Base-by-base conservation (phyloP, 331 rosid genomes). In the Acacia pycnantha region DNA sequence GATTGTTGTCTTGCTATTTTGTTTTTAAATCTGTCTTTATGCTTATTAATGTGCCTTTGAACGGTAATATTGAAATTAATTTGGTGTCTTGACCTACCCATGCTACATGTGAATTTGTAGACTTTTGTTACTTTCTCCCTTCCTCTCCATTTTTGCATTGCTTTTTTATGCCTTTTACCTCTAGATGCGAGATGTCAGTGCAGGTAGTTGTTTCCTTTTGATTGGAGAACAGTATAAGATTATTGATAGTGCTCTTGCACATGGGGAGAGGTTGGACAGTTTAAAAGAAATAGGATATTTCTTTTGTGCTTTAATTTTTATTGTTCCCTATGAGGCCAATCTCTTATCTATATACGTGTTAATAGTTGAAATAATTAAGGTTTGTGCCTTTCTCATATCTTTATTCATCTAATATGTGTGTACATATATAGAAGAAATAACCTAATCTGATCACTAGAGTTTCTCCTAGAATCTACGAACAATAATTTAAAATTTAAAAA, bases 221-320 rank as follows among this genome's bases (percentile, higher is more conserved):
- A 50, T 62, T 68, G 79, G n/a, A 50, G 33, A 40, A 46, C 97
- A 95, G 98, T 97, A 95, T 54, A 90, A 95, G 87, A 95, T 97
- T 70, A 91, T 95, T 85, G 98, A 95, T 80, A 93, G 98, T n/a
- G 98, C 93, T 73, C 97, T 95, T 87, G 97, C 88, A 76, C 91
- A 2, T 27, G 33, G 33, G 33, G 33, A 31, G 33, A 31, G 33
- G 33, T 31, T 31, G 33, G 33, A 31, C 41, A 5, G 10, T 64
- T 12, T 15, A 64, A 12, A 4, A 4, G 40, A 9, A 27, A 64
- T 27, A 64, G 27, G 29, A 33, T 22, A n/a, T 65, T 33, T 33
- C 24, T 33, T 64, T 64, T 29, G 16, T 4, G 27, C n/a, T 29
- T 7, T 66, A 2, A 35, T 18, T 77, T 29, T 59, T 67, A 61